Base-by-base conservation (phyloP, 2,329 filamentous ascomycete genomes). In the Colletotrichum tropicale region DNA sequence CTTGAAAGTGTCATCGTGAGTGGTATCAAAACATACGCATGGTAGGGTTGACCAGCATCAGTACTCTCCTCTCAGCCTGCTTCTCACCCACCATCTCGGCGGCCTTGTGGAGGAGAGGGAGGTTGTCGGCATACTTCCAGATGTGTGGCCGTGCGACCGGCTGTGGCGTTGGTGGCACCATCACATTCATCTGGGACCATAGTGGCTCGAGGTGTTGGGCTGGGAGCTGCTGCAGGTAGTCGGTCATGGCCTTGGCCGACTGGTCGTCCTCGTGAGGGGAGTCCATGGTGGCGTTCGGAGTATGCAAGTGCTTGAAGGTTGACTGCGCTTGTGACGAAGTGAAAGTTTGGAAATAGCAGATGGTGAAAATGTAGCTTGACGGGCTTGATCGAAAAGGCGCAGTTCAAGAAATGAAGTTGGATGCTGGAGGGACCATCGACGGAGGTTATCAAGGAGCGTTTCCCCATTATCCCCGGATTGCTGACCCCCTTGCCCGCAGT, bases 131-230 rank as follows among this genome's bases (percentile, higher is more conserved):
- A 69, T 85, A 86, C 34, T 81, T 82, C 85, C 85, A 87, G 28
- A 87, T 78, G 66, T 84, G 79, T 10, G 88, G 86, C 15, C 84
- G 78, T 2, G 83, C 80, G 6, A 79, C 83, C 3, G 88, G 89
- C 48, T 87, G 87, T 2, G 88, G 89, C 0, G 80, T 80, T 0
- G 86, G 86, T 3, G 88, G 87, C 16, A 88, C 88, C 77, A 89
- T 84, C 30, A 79, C 80, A 38, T 80, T 81, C 87, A 90, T 89
- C 60, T 88, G 85, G 5, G 83, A 83, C 89, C 88, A 90, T 6
- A 90, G 78, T 0, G 88, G 89, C 75, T 84, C 83, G 6, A 84
- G 62, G 71, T 84, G 76, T 58, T 83, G 78, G 0, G 80, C 73
- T 2, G 82, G 82, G 6, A 85, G 79, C n/a, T 76, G 71, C 12